Conservation (phyloP, 352 stramenopile species). For the Blastocystis sp. region DNA sequence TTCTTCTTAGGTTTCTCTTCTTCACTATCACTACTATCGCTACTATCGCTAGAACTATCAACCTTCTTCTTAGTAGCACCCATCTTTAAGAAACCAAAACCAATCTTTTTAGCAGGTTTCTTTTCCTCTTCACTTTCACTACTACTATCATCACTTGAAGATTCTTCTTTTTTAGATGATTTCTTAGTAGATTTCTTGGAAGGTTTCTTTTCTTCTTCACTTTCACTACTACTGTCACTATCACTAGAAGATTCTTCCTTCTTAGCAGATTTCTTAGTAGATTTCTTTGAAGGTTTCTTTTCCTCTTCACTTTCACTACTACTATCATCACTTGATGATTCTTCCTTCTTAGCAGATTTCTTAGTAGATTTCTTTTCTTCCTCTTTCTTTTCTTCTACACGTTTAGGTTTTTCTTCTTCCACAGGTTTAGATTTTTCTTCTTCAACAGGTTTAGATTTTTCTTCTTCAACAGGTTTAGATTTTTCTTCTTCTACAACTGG, state of each 20-base stretch:
- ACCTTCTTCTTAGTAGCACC: too few relatives aligned
- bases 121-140: slow-evolving; percentile 33
- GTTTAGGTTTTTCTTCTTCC: too few relatives aligned
- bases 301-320: slow-evolving; percentile 20
- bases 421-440: too few relatives aligned
- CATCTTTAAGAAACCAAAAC: too few relatives aligned
- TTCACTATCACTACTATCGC: too few relatives aligned
- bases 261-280: slow-evolving; percentile 5
- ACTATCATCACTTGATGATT: slow-evolving; percentile 12
- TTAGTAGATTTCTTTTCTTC: background rate
- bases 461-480: too few relatives aligned
- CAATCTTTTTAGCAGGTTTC: too few relatives aligned
- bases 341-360: slow-evolving; percentile 26
- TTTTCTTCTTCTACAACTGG: too few relatives aligned
- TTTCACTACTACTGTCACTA: background rate
- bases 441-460: too few relatives aligned
- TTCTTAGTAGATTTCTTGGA: background rate
- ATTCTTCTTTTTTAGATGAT: slow-evolving; percentile 16
- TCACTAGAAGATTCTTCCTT: slow-evolving; percentile 23
- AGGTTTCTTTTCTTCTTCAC: slow-evolving; percentile 33
- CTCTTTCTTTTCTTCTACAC: slow-evolving; percentile 33
- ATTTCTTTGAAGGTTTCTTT: slow-evolving; percentile 22
- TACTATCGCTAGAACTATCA: too few relatives aligned
- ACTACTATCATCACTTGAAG: background rate
- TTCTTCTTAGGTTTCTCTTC: too few relatives aligned